These are phyloP conservation scores for Megacollybia platyphylla DNA, from an alignment of 1,284 basidiomycete genomes.

Conservation along the genomic window DNA sequence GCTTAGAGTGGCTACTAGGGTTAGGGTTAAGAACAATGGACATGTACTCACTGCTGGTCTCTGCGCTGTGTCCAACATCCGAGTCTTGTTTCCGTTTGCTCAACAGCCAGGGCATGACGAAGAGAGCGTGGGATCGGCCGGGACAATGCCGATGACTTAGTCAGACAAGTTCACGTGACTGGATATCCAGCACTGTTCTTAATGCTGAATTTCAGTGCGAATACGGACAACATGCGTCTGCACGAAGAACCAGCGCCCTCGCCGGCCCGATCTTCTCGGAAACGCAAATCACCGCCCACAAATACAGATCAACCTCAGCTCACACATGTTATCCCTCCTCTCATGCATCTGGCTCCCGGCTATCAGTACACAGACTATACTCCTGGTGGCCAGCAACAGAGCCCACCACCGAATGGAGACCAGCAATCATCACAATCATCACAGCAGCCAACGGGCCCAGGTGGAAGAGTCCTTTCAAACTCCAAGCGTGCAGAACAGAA, in stretches of 20 bases:
- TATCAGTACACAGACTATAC: constrained; percentile 17
- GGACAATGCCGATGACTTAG: constrained; percentile 16
- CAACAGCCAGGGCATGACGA: constrained; percentile 5
- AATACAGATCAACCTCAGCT: constrained; percentile 15
- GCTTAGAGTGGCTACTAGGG: constrained; percentile 9
- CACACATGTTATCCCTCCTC: constrained; percentile 20
- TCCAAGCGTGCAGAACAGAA: constrained; percentile 82
- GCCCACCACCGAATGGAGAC: constrained; percentile 20
- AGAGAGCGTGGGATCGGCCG: background rate
- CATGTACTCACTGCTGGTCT: constrained; percentile 13
- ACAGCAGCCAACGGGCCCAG: constrained; percentile 16
- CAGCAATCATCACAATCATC: constrained; percentile 18
- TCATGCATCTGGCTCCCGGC: background rate
- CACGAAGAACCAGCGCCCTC: constrained; percentile 40
- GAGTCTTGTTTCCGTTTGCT: background rate
- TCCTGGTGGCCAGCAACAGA: constrained; percentile 30
- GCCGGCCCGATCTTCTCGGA: constrained; percentile 26
- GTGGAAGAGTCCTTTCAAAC: constrained; percentile 47
- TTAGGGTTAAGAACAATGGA: constrained; percentile 1
- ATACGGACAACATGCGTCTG: constrained; percentile 34
- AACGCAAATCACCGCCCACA: constrained; percentile 38
- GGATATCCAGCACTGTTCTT: constrained; percentile 5
- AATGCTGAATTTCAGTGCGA: constrained; percentile 1
- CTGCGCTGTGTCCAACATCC: constrained; percentile 3
- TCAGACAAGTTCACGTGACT: constrained; percentile 31